phyloP scores from a whole-genome alignment of 202 grass and related monocot genomes.

The Carex arenaria region DNA sequence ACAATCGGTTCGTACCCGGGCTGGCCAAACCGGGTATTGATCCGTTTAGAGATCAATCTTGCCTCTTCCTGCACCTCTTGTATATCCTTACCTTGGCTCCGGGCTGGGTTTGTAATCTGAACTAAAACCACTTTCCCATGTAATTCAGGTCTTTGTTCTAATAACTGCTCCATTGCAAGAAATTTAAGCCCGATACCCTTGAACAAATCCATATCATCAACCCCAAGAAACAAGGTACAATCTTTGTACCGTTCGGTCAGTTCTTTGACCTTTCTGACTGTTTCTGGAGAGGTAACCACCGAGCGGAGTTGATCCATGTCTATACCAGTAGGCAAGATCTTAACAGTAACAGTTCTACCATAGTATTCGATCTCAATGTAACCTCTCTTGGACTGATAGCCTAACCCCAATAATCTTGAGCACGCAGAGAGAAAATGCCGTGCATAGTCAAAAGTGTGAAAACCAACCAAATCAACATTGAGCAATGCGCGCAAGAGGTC shows the following conservation, averaged over 20 bases:
- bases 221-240: slow-evolving; percentile 62
- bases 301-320: slow-evolving; percentile 81
- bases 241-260: slow-evolving; percentile 50
- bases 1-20: slow-evolving; percentile 77
- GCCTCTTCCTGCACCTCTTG: slow-evolving; percentile 83
- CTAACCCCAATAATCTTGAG: slow-evolving; percentile 67
- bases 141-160: slow-evolving; percentile 65
- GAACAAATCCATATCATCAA: slow-evolving; percentile 93
- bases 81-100: slow-evolving; percentile 86
- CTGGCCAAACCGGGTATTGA: slow-evolving; percentile 62
- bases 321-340: slow-evolving; percentile 88
- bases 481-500: slow-evolving; percentile 93
- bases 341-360: slow-evolving; percentile 76
- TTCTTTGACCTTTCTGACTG: slow-evolving; percentile 31
- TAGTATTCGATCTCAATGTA: slow-evolving; percentile 96
- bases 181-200: slow-evolving; percentile 98
- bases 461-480: slow-evolving; percentile 87
- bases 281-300: slow-evolving; percentile 68
- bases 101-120: slow-evolving; percentile 84
- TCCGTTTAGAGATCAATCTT: slow-evolving; percentile 53
- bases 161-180: slow-evolving; percentile 83
- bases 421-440: slow-evolving; percentile 88
- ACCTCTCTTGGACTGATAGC: slow-evolving; percentile 83
- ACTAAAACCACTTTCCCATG: slow-evolving; percentile 63
- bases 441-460: slow-evolving; percentile 99